phyloP scores from a whole-genome alignment of 495 filamentous ascomycete species.

The Recurvomyces mirabilis region DNA sequence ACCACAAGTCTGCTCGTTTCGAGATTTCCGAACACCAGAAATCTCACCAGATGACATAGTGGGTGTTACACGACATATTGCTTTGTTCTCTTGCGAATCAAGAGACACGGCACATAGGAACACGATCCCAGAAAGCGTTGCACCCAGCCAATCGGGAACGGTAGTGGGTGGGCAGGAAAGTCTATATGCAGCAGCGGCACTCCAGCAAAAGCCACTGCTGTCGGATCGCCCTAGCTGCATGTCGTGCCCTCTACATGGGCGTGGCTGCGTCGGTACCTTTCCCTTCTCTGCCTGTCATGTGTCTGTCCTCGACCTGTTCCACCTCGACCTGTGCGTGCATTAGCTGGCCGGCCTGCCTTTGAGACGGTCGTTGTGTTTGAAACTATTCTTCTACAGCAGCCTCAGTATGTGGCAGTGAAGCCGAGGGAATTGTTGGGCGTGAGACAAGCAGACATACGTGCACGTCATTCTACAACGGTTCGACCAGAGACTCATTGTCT shows the following conservation, averaged over 20 bases:
- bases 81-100: no score
- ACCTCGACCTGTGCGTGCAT: background rate
- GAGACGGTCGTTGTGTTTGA: background rate
- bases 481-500: conserved; percentile 1
- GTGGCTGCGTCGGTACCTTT: no score
- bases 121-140: no score
- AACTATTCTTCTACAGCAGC: no score
- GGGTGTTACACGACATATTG: no score
- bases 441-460: conserved; percentile 1
- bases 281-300: background rate
- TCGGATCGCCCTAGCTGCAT: background rate
- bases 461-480: conserved; percentile 1
- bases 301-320: background rate
- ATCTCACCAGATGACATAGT: no score
- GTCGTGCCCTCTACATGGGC: background rate
- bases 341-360: background rate
- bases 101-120: no score
- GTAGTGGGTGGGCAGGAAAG: no score
- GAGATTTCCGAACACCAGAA: no score
- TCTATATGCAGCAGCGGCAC: background rate
- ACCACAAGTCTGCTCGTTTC: no score
- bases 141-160: no score
- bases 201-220: background rate
- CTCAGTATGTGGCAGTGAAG: no score
- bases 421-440: background rate